Conservation (phyloP, 768 basidiomycete species). For the Chlorophyllum brunneum region DNA sequence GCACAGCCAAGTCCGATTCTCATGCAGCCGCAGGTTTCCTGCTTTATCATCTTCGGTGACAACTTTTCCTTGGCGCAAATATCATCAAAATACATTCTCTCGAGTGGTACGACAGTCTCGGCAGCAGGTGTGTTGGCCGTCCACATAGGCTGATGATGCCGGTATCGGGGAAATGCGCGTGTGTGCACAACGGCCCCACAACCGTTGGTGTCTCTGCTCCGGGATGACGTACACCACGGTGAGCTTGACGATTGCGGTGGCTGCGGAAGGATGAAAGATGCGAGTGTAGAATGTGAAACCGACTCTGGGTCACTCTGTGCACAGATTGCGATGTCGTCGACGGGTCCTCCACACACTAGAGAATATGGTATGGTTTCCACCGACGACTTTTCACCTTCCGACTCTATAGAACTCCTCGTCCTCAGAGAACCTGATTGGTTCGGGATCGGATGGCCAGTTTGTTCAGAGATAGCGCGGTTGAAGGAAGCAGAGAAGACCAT, state of each 20-base stretch:
- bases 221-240: constrained; percentile 10
- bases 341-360: constrained; percentile 26
- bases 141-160: constrained; percentile 40
- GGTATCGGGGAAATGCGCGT: constrained; percentile 32
- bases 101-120: constrained; percentile 48
- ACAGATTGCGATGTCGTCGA: constrained; percentile 7
- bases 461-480: constrained; percentile 6
- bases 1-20: constrained; percentile 13
- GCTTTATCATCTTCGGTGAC: constrained; percentile 9
- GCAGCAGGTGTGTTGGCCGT: constrained; percentile 51
- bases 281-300: constrained; percentile 12
- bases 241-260: constrained; percentile 24
- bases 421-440: constrained; percentile 17
- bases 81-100: constrained; percentile 9
- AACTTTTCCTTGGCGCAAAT: constrained; percentile 11
- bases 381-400: constrained; percentile 12
- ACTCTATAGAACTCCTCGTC: constrained; percentile 9
- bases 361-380: constrained; percentile 23
- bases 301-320: constrained; percentile 1
- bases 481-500: constrained; percentile 12
- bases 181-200: constrained; percentile 63
- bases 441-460: constrained; percentile 10
- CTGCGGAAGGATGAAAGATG: constrained; percentile 32
- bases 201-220: constrained; percentile 40
- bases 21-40: constrained; percentile 6